Base-by-base conservation (phyloP, 441 rosid species). In the Adansonia madagascariensis region DNA sequence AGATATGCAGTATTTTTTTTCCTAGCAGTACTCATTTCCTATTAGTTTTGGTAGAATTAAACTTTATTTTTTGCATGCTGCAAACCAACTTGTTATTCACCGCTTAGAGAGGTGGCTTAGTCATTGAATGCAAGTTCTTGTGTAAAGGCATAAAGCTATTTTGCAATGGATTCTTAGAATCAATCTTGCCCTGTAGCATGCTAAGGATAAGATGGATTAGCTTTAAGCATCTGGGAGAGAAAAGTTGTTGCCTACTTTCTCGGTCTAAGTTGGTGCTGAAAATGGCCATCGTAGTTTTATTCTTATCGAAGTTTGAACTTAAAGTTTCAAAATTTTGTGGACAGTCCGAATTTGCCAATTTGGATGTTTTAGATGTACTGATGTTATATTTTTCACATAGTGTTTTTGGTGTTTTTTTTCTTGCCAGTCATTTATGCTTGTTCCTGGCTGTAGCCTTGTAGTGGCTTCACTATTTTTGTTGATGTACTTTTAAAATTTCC, bases 11-110 rank as follows among this genome's bases (percentile, higher is more conserved):
- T 35, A 35, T 35, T 35, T 35, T 35, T 35, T 35, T 35, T 35
- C 41, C 41, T 35, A 35, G 15, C 31, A 43, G 71, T 65, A 17
- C 11, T 64, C 6, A 39, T 64, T 67, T 67, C 53, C 53, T 67
- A 43, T 41, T 67, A 67, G 10, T 18, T 67, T 67, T 67, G 53
- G 49, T 39, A 49, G 22, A 66, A 66, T 67, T 46, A 12, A 67
- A 67, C 52, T 3, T 18, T 44, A 22, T 20, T 67, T 67, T 61
- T 61, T n/a, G 43, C 41, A 27, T 61, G 41, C 41, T 27, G 41
- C 17, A 11, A 61, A 61, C 8, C 6, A 61, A 61, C 2, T 3
- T 20, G 35, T 44, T 46, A 67, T 10, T 55, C 31, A 20, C 14
- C 0, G 52, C 31, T 44, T 44, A 44, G 52, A 67, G 17, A 46